These are phyloP conservation scores for Saturnispora gosingensis DNA, from an alignment of 805 yeast genomes.

Conservation along the genomic window DNA sequence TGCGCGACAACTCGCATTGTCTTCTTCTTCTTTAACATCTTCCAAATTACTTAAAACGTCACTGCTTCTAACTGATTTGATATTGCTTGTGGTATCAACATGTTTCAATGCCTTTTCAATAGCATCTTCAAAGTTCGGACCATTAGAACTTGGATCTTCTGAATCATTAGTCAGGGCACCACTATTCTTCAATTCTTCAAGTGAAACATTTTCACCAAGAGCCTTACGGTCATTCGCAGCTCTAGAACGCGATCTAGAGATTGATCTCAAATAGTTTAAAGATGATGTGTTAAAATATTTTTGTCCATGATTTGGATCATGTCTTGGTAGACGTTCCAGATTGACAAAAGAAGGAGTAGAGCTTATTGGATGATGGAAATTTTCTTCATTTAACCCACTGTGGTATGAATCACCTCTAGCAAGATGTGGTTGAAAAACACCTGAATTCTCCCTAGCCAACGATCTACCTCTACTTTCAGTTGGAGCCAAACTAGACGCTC, in stretches of 20 bases:
- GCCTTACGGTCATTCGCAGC: constrained; percentile 29
- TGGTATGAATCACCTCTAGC: constrained; percentile 76
- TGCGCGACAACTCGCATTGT: constrained; percentile 13
- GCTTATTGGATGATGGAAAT: neutral
- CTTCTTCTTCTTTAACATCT: constrained; percentile 13
- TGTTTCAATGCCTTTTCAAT: constrained; percentile 36
- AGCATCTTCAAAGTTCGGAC: constrained; percentile 41
- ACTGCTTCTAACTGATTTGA: constrained; percentile 14
- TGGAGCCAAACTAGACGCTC: constrained; percentile 12
- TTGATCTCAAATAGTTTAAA: constrained; percentile 51
- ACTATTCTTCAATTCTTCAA: constrained; percentile 41
- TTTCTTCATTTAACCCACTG: constrained; percentile 39
- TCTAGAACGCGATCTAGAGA: constrained; percentile 57
- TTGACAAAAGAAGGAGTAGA: constrained; percentile 23
- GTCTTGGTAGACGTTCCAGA: constrained; percentile 32
- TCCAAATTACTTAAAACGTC: constrained; percentile 16
- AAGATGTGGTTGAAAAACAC: constrained; percentile 43
- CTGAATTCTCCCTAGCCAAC: constrained; percentile 23
- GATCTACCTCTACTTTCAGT: constrained; percentile 20
- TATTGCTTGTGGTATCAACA: constrained; percentile 20
- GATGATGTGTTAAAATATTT: constrained; percentile 29
- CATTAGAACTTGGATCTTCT: constrained; percentile 41
- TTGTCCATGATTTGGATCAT: constrained; percentile 27
- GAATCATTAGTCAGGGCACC: constrained; percentile 40
- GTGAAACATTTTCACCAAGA: constrained; percentile 21